These are phyloP conservation scores for Ambrosia hybrid DNA, from an alignment of 140 eudicot genomes.

Conservation along the genomic window DNA sequence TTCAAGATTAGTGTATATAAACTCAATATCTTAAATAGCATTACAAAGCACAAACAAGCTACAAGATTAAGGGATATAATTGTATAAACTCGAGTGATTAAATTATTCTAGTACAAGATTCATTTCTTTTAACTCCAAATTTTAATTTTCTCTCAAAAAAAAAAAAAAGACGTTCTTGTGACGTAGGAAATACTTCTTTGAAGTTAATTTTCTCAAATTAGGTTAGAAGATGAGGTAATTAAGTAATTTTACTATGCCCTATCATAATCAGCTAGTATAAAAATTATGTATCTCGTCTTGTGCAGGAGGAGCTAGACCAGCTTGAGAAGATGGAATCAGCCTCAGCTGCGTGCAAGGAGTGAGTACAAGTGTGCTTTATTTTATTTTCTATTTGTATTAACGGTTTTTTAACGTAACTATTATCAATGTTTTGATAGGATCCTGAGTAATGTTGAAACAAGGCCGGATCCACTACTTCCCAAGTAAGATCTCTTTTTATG, in stretches of 20 bases:
- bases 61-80: no score
- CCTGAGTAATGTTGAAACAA: slow-evolving; percentile 52
- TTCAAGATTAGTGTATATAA: slow-evolving; percentile 1
- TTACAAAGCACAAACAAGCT: no score
- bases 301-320: slow-evolving; percentile 86
- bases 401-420: slow-evolving; percentile 10
- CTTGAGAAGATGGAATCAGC: slow-evolving; percentile 72
- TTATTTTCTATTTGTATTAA: background rate
- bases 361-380: slow-evolving; percentile 31
- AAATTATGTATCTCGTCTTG: slow-evolving; percentile 1
- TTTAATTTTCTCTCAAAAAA: no score
- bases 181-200: no score
- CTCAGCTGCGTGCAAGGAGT: slow-evolving; percentile 76
- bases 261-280: no score
- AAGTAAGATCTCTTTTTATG: slow-evolving; percentile 42
- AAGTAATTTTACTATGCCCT: no score
- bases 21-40: background rate
- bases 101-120: background rate
- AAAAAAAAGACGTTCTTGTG: no score
- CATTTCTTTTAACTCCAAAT: background rate
- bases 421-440: slow-evolving; percentile 35
- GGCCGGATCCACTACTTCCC: slow-evolving; percentile 79
- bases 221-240: no score
- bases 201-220: no score
- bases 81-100: background rate